These are phyloP conservation scores for Pestalotiopsis sp. DNA, from an alignment of 2,329 filamentous ascomycete genomes.

Conservation along the genomic window DNA sequence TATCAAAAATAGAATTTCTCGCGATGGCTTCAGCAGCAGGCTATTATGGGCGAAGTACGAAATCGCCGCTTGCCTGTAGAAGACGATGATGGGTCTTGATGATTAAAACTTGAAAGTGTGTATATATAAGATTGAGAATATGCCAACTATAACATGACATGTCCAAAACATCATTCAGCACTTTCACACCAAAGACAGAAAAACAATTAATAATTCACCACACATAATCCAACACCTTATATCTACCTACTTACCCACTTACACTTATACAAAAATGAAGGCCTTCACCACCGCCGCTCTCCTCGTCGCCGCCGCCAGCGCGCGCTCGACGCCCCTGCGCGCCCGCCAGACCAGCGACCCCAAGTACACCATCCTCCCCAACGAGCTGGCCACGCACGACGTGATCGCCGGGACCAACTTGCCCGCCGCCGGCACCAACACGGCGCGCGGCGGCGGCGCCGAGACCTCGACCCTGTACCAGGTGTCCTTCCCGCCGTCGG, in stretches of 20 bases:
- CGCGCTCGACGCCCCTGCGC: background rate
- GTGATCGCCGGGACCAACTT: constrained; percentile 2
- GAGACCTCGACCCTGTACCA: constrained; percentile 4
- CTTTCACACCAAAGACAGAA: background rate
- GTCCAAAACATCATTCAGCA: background rate
- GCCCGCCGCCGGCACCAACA: background rate
- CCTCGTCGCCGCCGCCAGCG: constrained; percentile 5
- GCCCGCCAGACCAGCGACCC: background rate
- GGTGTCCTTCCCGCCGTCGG: background rate
- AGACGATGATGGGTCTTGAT: background rate
- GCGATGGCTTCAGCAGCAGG: background rate
- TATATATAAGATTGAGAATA: background rate
- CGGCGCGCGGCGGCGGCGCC: background rate
- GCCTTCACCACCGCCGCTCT: constrained; percentile 2
- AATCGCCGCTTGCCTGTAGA: background rate
- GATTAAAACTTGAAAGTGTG: background rate
- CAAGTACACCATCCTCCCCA: background rate
- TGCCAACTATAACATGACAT: background rate
- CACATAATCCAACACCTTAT: background rate
- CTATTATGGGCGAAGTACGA: background rate
- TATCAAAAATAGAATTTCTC: constrained; percentile 1
- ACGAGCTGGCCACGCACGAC: constrained; percentile 3
- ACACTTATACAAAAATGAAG: background rate
- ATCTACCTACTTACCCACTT: background rate
- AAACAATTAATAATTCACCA: background rate